Base-by-base conservation (phyloP, 495 filamentous ascomycete genomes). In the Aspergillus olivimuriae region DNA sequence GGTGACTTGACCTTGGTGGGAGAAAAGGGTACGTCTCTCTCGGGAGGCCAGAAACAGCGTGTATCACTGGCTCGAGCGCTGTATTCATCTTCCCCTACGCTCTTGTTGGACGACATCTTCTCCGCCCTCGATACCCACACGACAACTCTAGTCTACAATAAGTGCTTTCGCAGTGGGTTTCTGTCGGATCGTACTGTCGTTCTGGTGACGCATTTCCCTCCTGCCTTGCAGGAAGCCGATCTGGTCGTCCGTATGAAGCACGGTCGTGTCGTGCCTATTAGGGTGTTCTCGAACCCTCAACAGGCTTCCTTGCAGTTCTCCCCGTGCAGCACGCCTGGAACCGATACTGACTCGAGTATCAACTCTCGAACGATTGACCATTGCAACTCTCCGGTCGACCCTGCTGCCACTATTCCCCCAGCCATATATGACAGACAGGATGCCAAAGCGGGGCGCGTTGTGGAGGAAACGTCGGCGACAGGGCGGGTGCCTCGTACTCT, bases 31-130 rank as follows among this genome's bases (percentile, higher is more conserved):
- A 76, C 80, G n/a, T 75, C 69, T 17, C 67, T 87, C 7, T 80
- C 75, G 42, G 83, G 83, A 38, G 83, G 83, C 1, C 83, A 87
- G 55, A 70, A 75, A 39, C 80, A 79, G 68, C 69, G 83, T 2
- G 64, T 83, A 21, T 73, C 74, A 1, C 57, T 84, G 4, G 80
- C 80, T 10, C 67, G 81, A 47, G 81, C 81, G 5, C 57, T 83
- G 3, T 84, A 83, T 52, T 81, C 78, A n/a, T 61, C 65, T 5
- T 73, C 77, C 4, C 69, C 69, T 4, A 75, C 77, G 4, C 56
- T 83, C 20, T 51, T 83, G 7, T 61, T 84, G 4, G 81, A 84
- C 48, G 80, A 83, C 50, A 68, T 81, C 2, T 70, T 84, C 20
- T 75, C 72, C 34, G 80, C 80, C 3, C 65, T 77, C 6, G 77